phyloP scores from a whole-genome alignment of 148 eudicot genomes.

The Diospyros kaki region DNA sequence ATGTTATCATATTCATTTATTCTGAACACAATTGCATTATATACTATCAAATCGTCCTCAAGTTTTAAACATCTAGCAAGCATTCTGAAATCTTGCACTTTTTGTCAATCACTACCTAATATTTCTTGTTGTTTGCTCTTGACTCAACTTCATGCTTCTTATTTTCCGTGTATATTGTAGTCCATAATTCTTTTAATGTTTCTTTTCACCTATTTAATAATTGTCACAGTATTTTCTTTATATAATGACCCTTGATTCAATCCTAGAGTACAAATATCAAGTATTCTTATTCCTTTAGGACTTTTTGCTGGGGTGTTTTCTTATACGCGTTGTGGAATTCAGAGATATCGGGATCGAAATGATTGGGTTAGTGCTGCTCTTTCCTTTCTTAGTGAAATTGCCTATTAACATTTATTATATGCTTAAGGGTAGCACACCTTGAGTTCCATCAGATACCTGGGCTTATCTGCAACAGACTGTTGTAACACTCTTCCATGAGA shows the following conservation, averaged over 20 bases:
- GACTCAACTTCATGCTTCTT: background rate
- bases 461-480: background rate
- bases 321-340: conserved; percentile 65
- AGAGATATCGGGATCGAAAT: conserved; percentile 58
- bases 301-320: conserved; percentile 73
- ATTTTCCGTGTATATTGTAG: background rate
- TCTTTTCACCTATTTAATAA: background rate
- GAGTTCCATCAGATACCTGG: background rate
- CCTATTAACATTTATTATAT: background rate
- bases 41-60: background rate
- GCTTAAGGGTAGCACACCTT: background rate
- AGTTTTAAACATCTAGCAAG: background rate
- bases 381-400: background rate
- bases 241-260: no score
- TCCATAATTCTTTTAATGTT: background rate
- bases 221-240: background rate
- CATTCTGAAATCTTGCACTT: background rate
- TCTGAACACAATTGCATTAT: background rate
- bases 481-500: background rate
- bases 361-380: conserved; percentile 65
- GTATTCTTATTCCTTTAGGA: conserved; percentile 33
- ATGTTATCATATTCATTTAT: background rate
- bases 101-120: background rate
- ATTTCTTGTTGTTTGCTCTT: background rate
- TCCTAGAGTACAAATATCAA: background rate